Percentiles rank a stretch among this genome's conserved stretches.
Evolutionary conservation across 2,329 filamentous ascomycete species (phyloP).

Genomic region (Beauveria sp.): DNA sequence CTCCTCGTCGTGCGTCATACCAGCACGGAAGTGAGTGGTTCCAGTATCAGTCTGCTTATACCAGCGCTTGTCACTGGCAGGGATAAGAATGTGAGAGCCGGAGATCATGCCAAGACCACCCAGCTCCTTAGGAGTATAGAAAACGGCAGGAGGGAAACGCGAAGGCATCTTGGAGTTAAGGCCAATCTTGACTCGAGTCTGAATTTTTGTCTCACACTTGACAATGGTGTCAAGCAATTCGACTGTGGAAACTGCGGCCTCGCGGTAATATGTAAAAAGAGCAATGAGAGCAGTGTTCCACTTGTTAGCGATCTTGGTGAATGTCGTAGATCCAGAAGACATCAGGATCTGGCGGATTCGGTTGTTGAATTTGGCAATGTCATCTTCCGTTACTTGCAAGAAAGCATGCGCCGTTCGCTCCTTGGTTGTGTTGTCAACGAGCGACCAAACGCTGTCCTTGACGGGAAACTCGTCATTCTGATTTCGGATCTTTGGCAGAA

Average conservation of each 20-base stretch:
- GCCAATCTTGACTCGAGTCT: conserved; percentile 97
- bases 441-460: conserved; percentile 96
- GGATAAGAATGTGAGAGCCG: conserved; percentile 94
- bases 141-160: conserved; percentile 94
- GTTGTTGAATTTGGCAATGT: conserved; percentile 98
- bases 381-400: conserved; percentile 93
- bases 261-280: conserved; percentile 96
- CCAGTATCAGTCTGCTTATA: conserved; percentile 96
- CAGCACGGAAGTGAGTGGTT: conserved; percentile 91
- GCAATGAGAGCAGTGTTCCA: conserved; percentile 98
- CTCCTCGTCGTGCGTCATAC: conserved; percentile 98
- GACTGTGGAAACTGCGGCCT: conserved; percentile 92
- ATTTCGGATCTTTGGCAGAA: conserved; percentile 90
- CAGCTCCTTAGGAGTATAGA: conserved; percentile 96
- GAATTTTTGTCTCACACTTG: conserved; percentile 99
- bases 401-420: conserved; percentile 96
- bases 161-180: conserved; percentile 99
- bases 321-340: conserved; percentile 98
- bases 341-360: conserved; percentile 96
- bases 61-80: conserved; percentile 95
- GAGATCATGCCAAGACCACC: conserved; percentile 98
- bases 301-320: conserved; percentile 99
- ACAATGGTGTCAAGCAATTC: conserved; percentile 94
- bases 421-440: conserved; percentile 94
- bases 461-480: conserved; percentile 93